Evolutionary conservation across 140 eudicot species (phyloP).

Genomic region (Artemisia princeps): DNA sequence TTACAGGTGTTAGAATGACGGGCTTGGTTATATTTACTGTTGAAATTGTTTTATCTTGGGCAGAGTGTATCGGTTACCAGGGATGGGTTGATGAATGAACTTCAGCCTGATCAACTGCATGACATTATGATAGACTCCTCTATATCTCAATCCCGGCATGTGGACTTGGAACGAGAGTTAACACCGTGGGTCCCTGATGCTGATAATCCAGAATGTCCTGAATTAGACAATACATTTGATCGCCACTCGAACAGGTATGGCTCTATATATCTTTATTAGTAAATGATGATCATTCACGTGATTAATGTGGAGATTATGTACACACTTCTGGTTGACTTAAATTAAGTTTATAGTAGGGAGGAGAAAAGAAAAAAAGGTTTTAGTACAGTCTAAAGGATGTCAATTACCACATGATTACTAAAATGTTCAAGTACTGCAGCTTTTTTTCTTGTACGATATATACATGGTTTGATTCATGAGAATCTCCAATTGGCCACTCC

Average conservation of each 20-base stretch:
- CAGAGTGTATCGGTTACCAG: slow-evolving; percentile 69
- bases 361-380: no score
- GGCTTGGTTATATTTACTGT: slow-evolving; percentile 8
- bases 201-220: slow-evolving; percentile 60
- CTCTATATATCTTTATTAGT: neutral
- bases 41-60: slow-evolving; percentile 20
- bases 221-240: slow-evolving; percentile 76
- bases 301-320: no score
- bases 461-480: no score
- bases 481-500: no score
- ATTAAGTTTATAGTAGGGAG: no score
- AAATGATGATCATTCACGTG: neutral
- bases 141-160: slow-evolving; percentile 79
- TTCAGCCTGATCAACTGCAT: slow-evolving; percentile 43
- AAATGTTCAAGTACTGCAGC: no score
- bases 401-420: no score
- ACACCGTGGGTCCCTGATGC: slow-evolving; percentile 88
- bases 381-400: no score
- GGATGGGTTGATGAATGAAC: slow-evolving; percentile 53
- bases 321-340: no score
- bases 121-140: slow-evolving; percentile 77
- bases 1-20: neutral
- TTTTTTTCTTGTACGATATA: no score
- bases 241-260: slow-evolving; percentile 75
- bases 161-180: slow-evolving; percentile 65